Evolutionary conservation across 192 early-diverging fungal genomes (phyloP), one percentile per base, ranked within the genome.

Genomic region (Entophlyctis luteolus): DNA sequence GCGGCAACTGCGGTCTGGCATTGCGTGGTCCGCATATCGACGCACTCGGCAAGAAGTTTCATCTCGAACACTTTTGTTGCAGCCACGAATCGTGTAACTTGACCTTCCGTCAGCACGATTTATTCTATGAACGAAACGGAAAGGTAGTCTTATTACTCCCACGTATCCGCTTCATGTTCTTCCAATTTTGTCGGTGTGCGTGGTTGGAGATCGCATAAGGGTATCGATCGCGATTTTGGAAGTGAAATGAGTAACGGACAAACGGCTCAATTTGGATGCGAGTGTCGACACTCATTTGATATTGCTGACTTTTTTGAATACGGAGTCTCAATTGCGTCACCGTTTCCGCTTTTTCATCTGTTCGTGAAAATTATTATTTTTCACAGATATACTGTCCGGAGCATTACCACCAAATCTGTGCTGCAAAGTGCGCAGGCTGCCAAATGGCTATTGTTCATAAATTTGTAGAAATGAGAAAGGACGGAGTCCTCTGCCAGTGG

Each of bases 51-150:
- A 87, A 89, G 72, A 98, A 70, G 68, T 99, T 93, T 76, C 95
- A 99, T 70, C 84, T 95, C 36, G 93, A 98, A 75, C 97, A 99
- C 77, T 99, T 99, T 74, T 92, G 91, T 12, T 99, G 97, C 76
- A 87, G 89, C 10, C 87, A 90, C 28, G 39, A 42, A n/a, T 8
- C 8, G n/a, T 99, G 97, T 59, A 80, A 88, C 27, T 93, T 86
- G 22, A 84, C 94, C 32, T 99, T 99, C 81, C 91, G 92, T 0
- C 91, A 93, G 49, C 87, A 95, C 55, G 95, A 96, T 72, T 92
- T 91, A 4, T 97, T 97, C 75, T 99, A 96, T 63, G 95, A 98
- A 72, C 90, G 91, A 67, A 90, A 96, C 53, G 88, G 89, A 39
- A 79, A 92, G 50, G 62, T 63, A n/a, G n/a, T n/a, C n/a, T n/a